Evolutionary conservation across 148 eudicot genomes (phyloP).

Genomic region (Vaccinium vitisidaea): DNA sequence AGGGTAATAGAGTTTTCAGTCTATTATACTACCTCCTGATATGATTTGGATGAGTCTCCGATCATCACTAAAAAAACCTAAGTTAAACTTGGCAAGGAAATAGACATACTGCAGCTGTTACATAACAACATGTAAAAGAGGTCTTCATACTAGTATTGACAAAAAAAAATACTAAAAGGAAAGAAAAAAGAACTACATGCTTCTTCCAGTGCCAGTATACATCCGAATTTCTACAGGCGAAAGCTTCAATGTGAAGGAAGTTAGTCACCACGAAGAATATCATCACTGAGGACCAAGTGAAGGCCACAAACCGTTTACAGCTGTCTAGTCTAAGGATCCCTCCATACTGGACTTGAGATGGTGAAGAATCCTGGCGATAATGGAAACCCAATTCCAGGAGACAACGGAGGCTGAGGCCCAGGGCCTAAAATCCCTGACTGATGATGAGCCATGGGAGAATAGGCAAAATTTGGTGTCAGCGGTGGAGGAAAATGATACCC

Average conservation of each 20-base stretch:
- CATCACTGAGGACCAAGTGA: conserved; percentile 10
- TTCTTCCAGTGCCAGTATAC: conserved; percentile 15
- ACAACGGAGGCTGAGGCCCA: conserved; percentile 67
- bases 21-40: conserved; percentile 27
- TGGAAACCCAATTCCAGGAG: conserved; percentile 77
- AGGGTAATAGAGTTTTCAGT: conserved; percentile 10
- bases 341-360: conserved; percentile 82
- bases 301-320: conserved; percentile 15
- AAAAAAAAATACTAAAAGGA: not conserved
- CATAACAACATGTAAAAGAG: conserved; percentile 15
- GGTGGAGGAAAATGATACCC: conserved; percentile 74
- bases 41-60: conserved; percentile 21
- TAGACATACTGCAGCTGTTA: conserved; percentile 18
- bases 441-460: conserved; percentile 39
- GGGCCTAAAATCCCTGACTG: conserved; percentile 76
- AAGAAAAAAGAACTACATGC: not conserved
- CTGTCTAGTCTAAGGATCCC: conserved; percentile 45
- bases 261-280: conserved; percentile 6
- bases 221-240: conserved; percentile 17
- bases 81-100: conserved; percentile 13
- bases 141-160: conserved; percentile 13
- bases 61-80: conserved; percentile 23
- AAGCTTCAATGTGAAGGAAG: conserved; percentile 13
- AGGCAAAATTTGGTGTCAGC: conserved; percentile 69
- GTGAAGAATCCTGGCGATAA: conserved; percentile 70